Base-by-base conservation (phyloP, 768 basidiomycete genomes). In the Cystoderma amianthinum region DNA sequence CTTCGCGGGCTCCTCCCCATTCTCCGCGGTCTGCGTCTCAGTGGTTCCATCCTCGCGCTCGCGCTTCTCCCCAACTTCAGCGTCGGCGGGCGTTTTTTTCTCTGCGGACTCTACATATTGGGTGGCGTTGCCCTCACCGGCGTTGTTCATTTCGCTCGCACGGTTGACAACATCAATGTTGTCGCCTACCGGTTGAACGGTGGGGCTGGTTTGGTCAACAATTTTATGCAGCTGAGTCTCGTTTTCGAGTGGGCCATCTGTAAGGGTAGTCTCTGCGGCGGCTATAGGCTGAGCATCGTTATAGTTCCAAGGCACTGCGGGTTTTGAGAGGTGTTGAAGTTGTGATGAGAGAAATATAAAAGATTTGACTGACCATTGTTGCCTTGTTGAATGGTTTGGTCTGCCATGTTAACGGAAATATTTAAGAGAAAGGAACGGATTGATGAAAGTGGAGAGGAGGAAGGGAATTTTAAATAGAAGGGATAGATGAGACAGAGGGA, bases 81-180 rank as follows among this genome's bases (percentile, higher is more conserved):
- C 34, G 7, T 36, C 34, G 15, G 40, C 49, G 0, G 53, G 47
- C 22, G 39, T 24, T 23, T 44, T 37, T 32, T 40, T 47, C 41
- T 50, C 42, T 30, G 43, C 34, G 3, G 41, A n/a, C 38, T 9
- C 28, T 30, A 15, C 15, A 30, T 30, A n/a, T 36, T 23, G 32
- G 10, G 42, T 39, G 23, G 36, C 41, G 13, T 34, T 32, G 18
- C 18, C 48, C 23, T 25, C 50, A 2, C 24, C 39, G 12, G 36
- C 37, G 9, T 36, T 13, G 12, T 37, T 24, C 7, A 30, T 23
- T 5, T 34, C 24, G 3, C 57, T 57, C 18, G 53, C 54, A 11
- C 56, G 43, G 37, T 60, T 60, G 1, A 58, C 58, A 18, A 58
- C 60, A 30, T 60, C 59, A 41, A 56, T 56, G 1, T 55, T 54